phyloP scores from a whole-genome alignment of 768 basidiomycete species.

The Termitomyces eurrhizus region DNA sequence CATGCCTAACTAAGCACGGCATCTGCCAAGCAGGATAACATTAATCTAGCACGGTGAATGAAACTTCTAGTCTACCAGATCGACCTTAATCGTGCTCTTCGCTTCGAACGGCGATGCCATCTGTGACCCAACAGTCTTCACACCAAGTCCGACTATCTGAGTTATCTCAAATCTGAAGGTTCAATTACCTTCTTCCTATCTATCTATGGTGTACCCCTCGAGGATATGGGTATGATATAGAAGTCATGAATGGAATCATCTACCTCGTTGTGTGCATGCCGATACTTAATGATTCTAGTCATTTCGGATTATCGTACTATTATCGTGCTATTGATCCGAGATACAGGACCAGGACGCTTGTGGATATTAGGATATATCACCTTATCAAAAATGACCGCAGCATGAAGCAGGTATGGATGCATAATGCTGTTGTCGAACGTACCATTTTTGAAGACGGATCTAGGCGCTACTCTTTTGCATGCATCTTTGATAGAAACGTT shows the following conservation, averaged over 20 bases:
- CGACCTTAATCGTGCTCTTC: conserved; percentile 63
- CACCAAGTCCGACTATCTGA: conserved; percentile 63
- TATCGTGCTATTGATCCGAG: conserved; percentile 60
- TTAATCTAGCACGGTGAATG: conserved; percentile 48
- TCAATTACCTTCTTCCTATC: conserved; percentile 58
- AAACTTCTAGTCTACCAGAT: conserved; percentile 61
- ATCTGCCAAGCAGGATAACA: too few relatives aligned
- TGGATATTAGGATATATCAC: conserved; percentile 46
- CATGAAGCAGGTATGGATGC: conserved; percentile 64
- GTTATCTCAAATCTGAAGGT: conserved; percentile 65
- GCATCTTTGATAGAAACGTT: background rate
- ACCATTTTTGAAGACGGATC: conserved; percentile 53
- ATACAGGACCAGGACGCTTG: conserved; percentile 65
- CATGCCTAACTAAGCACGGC: background rate
- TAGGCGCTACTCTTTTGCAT: conserved; percentile 73
- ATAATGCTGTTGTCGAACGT: background rate
- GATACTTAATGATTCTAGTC: background rate
- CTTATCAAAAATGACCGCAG: conserved; percentile 53
- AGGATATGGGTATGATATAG: conserved; percentile 77
- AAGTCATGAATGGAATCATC: conserved; percentile 14
- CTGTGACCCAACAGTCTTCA: conserved; percentile 64
- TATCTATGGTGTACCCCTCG: conserved; percentile 64
- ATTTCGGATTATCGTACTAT: conserved; percentile 61
- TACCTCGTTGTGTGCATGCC: background rate
- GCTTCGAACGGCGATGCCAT: conserved; percentile 71